phyloP scores from a whole-genome alignment of 345 rosid genomes.

The Syzygium oleosum region DNA sequence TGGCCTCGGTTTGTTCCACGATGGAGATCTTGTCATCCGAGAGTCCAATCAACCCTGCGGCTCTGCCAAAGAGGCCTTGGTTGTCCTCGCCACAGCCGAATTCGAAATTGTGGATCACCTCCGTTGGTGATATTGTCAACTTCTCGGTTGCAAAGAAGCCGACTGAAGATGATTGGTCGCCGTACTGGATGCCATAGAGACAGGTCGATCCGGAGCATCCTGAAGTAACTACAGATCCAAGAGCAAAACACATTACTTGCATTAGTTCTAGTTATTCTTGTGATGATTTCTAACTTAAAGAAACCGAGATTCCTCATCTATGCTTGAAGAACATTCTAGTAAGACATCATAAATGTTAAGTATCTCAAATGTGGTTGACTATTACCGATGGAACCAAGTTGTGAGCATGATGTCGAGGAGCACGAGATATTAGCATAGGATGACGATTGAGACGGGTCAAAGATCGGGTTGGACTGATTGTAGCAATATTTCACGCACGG shows the following conservation, averaged over 20 bases:
- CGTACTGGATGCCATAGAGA: constrained; percentile 3
- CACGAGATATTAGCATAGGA: constrained; percentile 8
- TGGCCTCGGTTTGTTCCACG: constrained; percentile 4
- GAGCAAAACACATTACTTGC: not conserved
- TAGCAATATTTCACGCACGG: constrained; percentile 6
- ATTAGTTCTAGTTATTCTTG: too few species aligned
- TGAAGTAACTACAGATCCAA: not conserved
- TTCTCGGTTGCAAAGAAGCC: constrained; percentile 5
- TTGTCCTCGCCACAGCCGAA: constrained; percentile 21
- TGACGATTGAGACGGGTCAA: constrained; percentile 8
- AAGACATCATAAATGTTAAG: not conserved
- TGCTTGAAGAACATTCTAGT: not conserved
- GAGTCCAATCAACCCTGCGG: not conserved
- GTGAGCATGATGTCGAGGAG: not conserved
- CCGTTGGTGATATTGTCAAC: not conserved
- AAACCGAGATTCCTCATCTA: not conserved
- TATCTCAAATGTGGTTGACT: not conserved
- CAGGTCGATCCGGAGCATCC: constrained; percentile 9
- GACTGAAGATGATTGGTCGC: not conserved
- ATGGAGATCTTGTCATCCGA: constrained; percentile 1
- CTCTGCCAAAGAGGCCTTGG: not conserved
- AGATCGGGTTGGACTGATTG: constrained; percentile 3
- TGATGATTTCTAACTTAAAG: not conserved
- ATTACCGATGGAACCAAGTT: not conserved
- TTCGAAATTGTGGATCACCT: not conserved